These are phyloP conservation scores for Actinomortierella wolfii DNA, from an alignment of 371 early-diverging fungal species.

Conservation along the genomic window DNA sequence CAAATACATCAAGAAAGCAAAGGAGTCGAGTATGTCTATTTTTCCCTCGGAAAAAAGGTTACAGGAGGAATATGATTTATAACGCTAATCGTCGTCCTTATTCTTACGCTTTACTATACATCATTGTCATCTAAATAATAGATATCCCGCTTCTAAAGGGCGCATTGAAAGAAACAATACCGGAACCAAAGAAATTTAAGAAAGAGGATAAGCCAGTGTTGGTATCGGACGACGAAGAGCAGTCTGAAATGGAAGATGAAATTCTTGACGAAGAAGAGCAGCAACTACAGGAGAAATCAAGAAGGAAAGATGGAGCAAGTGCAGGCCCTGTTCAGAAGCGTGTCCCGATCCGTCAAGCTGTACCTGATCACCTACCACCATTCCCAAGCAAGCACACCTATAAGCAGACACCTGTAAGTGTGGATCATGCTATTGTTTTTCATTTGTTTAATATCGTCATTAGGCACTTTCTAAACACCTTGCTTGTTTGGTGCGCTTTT, in stretches of 20 bases:
- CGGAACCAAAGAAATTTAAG: slow-evolving; percentile 16
- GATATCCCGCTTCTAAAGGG: slow-evolving; percentile 30
- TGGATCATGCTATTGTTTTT: not conserved
- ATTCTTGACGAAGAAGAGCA: slow-evolving; percentile 13
- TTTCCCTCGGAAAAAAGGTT: slow-evolving; percentile 17
- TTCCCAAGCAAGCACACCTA: slow-evolving; percentile 68
- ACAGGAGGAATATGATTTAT: slow-evolving; percentile 1
- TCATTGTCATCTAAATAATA: not conserved
- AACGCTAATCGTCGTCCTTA: not conserved
- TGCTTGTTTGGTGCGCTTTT: not conserved
- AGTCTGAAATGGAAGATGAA: slow-evolving; percentile 36
- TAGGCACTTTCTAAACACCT: not conserved
- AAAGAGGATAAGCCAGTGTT: slow-evolving; percentile 19
- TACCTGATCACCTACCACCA: slow-evolving; percentile 57
- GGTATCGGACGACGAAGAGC: slow-evolving; percentile 44
- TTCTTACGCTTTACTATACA: slow-evolving; percentile 1
- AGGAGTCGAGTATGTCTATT: slow-evolving; percentile 44
- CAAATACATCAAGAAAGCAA: slow-evolving; percentile 22
- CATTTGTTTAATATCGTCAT: not conserved
- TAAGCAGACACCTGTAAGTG: slow-evolving; percentile 62
- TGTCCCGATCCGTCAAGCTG: slow-evolving; percentile 16
- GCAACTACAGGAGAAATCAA: slow-evolving; percentile 16
- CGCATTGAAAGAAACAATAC: slow-evolving; percentile 34
- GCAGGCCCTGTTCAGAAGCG: no score
- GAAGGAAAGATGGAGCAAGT: no score